phyloP scores from a whole-genome alignment of 495 filamentous ascomycete species.

The Neurospora sp. region DNA sequence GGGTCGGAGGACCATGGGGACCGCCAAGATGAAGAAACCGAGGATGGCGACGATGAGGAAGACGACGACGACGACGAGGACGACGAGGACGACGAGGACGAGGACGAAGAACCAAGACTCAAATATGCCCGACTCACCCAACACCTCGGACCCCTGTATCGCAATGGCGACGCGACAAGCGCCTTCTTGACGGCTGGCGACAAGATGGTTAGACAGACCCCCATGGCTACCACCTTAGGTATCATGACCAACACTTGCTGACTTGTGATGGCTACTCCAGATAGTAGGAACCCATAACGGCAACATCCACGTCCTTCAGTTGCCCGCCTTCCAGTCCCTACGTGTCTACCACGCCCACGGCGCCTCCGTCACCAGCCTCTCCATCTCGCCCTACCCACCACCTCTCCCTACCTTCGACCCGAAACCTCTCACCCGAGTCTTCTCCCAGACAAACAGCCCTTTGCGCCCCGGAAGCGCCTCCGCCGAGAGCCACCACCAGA shows the following conservation, averaged over 20 bases:
- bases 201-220: slow-evolving; percentile 66
- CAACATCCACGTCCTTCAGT: slow-evolving; percentile 79
- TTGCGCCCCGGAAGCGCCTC: slow-evolving; percentile 27
- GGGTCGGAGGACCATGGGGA: slow-evolving; percentile 4
- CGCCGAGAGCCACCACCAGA: slow-evolving; percentile 31
- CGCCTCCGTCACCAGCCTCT: slow-evolving; percentile 80
- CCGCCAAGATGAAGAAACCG: slow-evolving; percentile 9
- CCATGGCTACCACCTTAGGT: too few species aligned
- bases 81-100: slow-evolving; percentile 70
- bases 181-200: slow-evolving; percentile 81
- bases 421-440: slow-evolving; percentile 39
- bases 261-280: slow-evolving; percentile 29
- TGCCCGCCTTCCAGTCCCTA: slow-evolving; percentile 69
- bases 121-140: slow-evolving; percentile 85
- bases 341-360: slow-evolving; percentile 85
- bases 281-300: slow-evolving; percentile 94
- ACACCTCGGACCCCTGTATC: slow-evolving; percentile 69
- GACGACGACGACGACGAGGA: slow-evolving; percentile 39
- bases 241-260: background rate
- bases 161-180: slow-evolving; percentile 90
- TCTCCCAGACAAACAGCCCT: slow-evolving; percentile 34
- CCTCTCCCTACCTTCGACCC: slow-evolving; percentile 51
- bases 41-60: slow-evolving; percentile 23
- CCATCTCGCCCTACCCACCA: slow-evolving; percentile 82
- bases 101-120: slow-evolving; percentile 90